These are phyloP conservation scores for Pholiota conissans DNA, from an alignment of 768 basidiomycete species.

Conservation along the genomic window DNA sequence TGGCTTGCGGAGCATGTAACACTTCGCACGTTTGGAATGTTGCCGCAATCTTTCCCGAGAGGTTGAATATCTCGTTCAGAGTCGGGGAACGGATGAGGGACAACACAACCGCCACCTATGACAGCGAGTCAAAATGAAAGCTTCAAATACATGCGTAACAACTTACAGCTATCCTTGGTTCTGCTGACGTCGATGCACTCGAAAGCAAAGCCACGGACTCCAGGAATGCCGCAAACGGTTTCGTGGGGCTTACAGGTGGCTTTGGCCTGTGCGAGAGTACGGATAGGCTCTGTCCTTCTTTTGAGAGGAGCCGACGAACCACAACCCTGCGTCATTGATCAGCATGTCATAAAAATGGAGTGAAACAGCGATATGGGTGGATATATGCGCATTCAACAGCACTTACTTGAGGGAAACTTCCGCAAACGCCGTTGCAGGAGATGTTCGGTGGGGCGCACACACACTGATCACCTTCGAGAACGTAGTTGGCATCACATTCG, in stretches of 20 bases:
- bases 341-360: background rate
- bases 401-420: conserved; percentile 30
- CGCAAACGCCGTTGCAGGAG: conserved; percentile 43
- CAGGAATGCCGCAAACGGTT: conserved; percentile 38
- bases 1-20: conserved; percentile 24
- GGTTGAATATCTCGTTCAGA: conserved; percentile 1
- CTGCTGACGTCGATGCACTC: conserved; percentile 39
- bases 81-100: conserved; percentile 33
- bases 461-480: conserved; percentile 29
- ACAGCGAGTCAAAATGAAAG: background rate
- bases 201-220: conserved; percentile 27
- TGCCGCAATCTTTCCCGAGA: conserved; percentile 29
- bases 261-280: conserved; percentile 30
- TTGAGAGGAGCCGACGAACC: conserved; percentile 33
- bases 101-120: conserved; percentile 42
- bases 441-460: conserved; percentile 34
- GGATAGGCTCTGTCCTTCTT: conserved; percentile 17
- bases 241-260: conserved; percentile 26
- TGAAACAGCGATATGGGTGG: background rate
- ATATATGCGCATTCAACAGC: conserved; percentile 15
- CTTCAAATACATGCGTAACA: background rate
- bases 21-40: conserved; percentile 23
- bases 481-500: conserved; percentile 29
- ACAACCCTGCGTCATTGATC: conserved; percentile 34
- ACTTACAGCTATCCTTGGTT: conserved; percentile 41